These are phyloP conservation scores for Xylaria sp. DNA, from an alignment of 2,329 filamentous ascomycete species.

Conservation along the genomic window DNA sequence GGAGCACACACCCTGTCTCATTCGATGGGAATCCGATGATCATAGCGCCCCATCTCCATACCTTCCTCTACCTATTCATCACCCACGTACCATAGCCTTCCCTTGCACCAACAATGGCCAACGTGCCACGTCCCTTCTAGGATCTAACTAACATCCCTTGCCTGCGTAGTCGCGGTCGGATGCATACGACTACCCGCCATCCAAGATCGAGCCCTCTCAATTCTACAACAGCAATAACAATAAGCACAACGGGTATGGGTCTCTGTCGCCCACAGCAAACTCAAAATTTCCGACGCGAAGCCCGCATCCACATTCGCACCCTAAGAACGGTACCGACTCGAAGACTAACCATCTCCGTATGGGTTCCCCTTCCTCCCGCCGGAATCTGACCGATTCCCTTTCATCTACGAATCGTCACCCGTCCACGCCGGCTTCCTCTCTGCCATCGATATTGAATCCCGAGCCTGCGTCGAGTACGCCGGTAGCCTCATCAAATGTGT, in stretches of 20 bases:
- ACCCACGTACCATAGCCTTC: not conserved
- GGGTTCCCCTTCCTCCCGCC: constrained; percentile 40
- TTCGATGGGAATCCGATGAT: constrained; percentile 18
- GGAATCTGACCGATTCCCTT: constrained; percentile 35
- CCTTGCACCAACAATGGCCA: not conserved
- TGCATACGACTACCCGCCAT: constrained; percentile 46
- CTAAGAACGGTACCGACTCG: constrained; percentile 42
- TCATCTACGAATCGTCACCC: constrained; percentile 36
- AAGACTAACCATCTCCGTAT: constrained; percentile 39
- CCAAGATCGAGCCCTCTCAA: constrained; percentile 36
- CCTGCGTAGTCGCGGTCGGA: constrained; percentile 45
- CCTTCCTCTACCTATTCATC: not conserved
- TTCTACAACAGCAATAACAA: constrained; percentile 41
- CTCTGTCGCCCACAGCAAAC: constrained; percentile 38
- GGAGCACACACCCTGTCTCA: constrained; percentile 26
- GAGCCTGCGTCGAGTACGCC: constrained; percentile 37
- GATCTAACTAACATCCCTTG: constrained; percentile 21
- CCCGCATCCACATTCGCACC: constrained; percentile 43
- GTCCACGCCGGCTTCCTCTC: constrained; percentile 40
- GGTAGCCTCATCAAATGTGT: constrained; percentile 39
- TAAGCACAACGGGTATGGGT: constrained; percentile 41
- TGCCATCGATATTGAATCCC: constrained; percentile 43
- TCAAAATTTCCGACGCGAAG: constrained; percentile 38
- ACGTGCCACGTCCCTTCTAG: not conserved
- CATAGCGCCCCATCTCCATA: constrained; percentile 23